phyloP scores from a whole-genome alignment of 495 filamentous ascomycete genomes.

The Staphylotrichum tortipilum region DNA sequence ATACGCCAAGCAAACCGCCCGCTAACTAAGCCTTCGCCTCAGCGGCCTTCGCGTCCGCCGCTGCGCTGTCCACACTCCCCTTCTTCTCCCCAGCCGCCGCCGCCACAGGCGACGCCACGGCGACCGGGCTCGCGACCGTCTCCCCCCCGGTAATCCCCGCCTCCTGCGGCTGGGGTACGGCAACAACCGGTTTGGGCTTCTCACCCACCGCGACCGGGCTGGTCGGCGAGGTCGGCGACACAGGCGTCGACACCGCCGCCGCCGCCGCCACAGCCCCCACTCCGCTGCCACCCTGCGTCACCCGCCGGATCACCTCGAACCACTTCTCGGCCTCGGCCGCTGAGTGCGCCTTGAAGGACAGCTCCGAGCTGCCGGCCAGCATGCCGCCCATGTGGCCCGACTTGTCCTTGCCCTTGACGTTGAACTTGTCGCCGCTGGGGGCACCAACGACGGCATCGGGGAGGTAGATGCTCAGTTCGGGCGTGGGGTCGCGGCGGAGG shows the following conservation, averaged over 20 bases:
- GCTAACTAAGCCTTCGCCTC: no score
- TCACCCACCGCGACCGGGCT: neutral
- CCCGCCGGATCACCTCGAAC: conserved; percentile 58
- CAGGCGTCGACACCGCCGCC: no score
- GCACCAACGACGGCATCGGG: conserved; percentile 79
- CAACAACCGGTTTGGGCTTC: conserved; percentile 15
- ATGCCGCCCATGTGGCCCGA: conserved; percentile 43
- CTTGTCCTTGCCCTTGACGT: conserved; percentile 85
- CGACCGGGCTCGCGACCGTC: conserved; percentile 27
- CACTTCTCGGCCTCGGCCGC: conserved; percentile 69
- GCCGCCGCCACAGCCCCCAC: conserved; percentile 7
- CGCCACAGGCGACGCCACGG: conserved; percentile 13
- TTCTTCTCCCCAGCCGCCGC: neutral
- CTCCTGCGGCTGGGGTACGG: conserved; percentile 26
- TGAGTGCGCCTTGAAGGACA: conserved; percentile 59
- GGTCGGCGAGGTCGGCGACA: no score
- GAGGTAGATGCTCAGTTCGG: conserved; percentile 82
- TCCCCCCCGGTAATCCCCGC: conserved; percentile 29
- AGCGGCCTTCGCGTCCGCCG: no score
- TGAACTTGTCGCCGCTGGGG: conserved; percentile 75
- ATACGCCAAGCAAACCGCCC: no score
- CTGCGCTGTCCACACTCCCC: neutral
- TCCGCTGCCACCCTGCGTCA: conserved; percentile 5
- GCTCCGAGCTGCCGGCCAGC: conserved; percentile 43
- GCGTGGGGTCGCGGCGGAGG: conserved; percentile 66